Base-by-base conservation (phyloP, 73 alveolate species). In the Uronychia binucleata region DNA sequence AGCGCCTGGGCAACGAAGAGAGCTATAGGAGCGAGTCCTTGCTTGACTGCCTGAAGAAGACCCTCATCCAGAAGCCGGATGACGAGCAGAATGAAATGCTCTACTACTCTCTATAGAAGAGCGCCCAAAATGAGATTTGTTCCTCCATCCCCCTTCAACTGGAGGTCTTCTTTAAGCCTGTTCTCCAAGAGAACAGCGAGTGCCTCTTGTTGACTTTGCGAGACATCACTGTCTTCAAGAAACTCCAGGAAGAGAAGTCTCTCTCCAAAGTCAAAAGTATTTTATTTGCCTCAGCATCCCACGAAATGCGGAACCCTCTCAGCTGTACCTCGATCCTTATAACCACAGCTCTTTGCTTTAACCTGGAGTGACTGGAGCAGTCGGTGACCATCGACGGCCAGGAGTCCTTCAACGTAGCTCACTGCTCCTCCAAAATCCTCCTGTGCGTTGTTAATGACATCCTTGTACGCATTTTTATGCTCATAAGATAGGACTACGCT, bases 231-330 rank as follows among this genome's bases (percentile, higher is more conserved):
- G 67, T 46, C n/a, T 46, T 46, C 67, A 46, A 19, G n/a, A 5
- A 46, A 19, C 67, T 46, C n/a, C n/a, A 46, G 67, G 5, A 11
- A 11, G 67, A 46, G 67, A 46, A 46, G 19, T 11, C 5, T 19
- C 5, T 46, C n/a, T 46, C 67, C 5, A 46, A 46, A 19, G 19
- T 46, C 67, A 46, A 46, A 46, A 46, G 67, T 46, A 19, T 46
- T 46, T 19, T 46, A 11, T 46, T 46, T 46, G 67, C 67, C 5
- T 5, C n/a, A 46, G 90, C 90, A 30, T 81, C 90, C 32, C 90
- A 83, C 75, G 90, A 83, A 46, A 59, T 83, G 58, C 74, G 90
- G 29, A 83, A 83, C 58, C 90, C 90, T 30, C 58, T 83, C 32
- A 83, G 75, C 67, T 46, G 67, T 46, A 46, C 5, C n/a, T n/a